Base-by-base conservation (phyloP, 2,329 filamentous ascomycete genomes). In the Colletotrichum plurivorum region DNA sequence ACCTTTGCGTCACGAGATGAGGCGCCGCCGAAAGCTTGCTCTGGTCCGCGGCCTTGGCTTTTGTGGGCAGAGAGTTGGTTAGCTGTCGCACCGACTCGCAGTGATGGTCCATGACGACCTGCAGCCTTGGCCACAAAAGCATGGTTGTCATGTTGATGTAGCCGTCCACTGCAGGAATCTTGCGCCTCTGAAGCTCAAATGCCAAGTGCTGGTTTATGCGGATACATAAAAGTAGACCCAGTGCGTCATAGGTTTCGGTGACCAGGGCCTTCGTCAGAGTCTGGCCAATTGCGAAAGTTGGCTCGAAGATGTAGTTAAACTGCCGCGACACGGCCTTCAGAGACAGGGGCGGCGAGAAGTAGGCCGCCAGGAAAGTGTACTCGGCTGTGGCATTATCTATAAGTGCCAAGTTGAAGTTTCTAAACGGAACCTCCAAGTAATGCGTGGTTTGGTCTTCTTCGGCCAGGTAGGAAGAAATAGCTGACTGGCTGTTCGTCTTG, bases 91-190 rank as follows among this genome's bases (percentile, higher is more conserved):
- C 87, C 1, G 94, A 97, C 62, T 97, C 94, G 81, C 93, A 94
- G 78, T 99, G 96, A 63, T 92, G 88, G 78, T 97, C 95, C 90
- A 99, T 97, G 74, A 97, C 91, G 65, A 94, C 89, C 80, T 99
- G 97, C 75, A 99, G 93, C 27, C 95, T 92, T 8, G 96, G 96
- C 96, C 96, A 99, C 6, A 99, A 88, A 3, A 96, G 89, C 94
- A 99, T 99, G 76, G 93, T 95, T 5, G 94, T 97, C 53, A 90
- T 95, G 78, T 99, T 99, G 77, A 98, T 92, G 78, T 99, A 99
- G 46, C 90, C 88, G 76, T 99, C 96, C 2, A 94, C 91, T 5
- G 94, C 92, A 0, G 96, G 96, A 1, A 98, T 90, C 77, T 97
- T 95, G 63, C 95, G 90, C 12, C 95, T 89, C 79, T 99, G 96